Conservation (phyloP, 1,139 yeast genomes). For the Pichia sp. region DNA sequence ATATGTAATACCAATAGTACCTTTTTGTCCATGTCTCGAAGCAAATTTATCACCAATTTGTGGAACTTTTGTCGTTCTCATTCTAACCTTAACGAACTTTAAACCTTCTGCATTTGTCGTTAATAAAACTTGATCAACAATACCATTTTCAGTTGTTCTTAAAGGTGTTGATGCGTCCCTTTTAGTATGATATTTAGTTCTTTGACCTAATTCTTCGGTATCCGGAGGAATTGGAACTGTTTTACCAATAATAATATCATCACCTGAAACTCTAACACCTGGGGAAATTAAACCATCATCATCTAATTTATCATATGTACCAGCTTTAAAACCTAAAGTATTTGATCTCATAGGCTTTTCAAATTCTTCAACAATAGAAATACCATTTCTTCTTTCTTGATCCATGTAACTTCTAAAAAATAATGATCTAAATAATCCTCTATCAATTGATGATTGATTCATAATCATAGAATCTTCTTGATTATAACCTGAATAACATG, state of each 20-base stretch:
- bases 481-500: constrained; percentile 96
- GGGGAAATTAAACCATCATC: constrained; percentile 98
- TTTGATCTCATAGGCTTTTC: constrained; percentile 94
- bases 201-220: constrained; percentile 95
- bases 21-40: constrained; percentile 99
- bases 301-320: constrained; percentile 95
- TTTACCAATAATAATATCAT: constrained; percentile 95
- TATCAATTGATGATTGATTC: constrained; percentile 96
- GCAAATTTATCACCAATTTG: constrained; percentile 99
- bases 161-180: constrained; percentile 98
- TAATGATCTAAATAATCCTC: constrained; percentile 92
- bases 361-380: constrained; percentile 93
- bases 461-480: constrained; percentile 99
- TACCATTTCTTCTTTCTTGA: constrained; percentile 96
- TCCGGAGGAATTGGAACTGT: constrained; percentile 98
- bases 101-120: constrained; percentile 98
- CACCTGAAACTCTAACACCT: constrained; percentile 97
- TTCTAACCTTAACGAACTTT: constrained; percentile 93
- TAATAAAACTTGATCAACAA: constrained; percentile 92
- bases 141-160: constrained; percentile 95
- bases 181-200: constrained; percentile 96
- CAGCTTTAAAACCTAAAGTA: constrained; percentile 91
- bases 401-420: constrained; percentile 98
- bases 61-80: constrained; percentile 97
- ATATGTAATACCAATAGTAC: constrained; percentile 98